phyloP scores from a whole-genome alignment of 805 yeast species.

The Metschnikowia vanudenii region DNA sequence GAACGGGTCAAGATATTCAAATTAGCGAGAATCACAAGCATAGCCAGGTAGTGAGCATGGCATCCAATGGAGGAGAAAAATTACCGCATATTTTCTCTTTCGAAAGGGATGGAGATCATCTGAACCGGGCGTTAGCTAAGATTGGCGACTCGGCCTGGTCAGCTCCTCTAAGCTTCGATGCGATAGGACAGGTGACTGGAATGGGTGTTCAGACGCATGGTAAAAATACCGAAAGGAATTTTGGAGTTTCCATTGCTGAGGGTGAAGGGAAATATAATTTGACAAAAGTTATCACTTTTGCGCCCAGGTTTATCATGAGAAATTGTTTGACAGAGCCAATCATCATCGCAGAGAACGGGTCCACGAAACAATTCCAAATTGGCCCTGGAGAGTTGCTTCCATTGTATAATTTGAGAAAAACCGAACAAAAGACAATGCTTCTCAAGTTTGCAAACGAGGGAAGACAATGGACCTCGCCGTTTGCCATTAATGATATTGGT shows the following conservation, averaged over 20 bases:
- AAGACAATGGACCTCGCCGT: slow-evolving; percentile 84
- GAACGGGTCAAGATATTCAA: slow-evolving; percentile 66
- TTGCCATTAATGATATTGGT: slow-evolving; percentile 81
- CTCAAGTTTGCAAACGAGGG: slow-evolving; percentile 56
- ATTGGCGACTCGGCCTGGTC: slow-evolving; percentile 74
- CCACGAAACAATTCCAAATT: slow-evolving; percentile 49
- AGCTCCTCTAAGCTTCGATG: slow-evolving; percentile 76
- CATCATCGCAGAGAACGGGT: slow-evolving; percentile 65
- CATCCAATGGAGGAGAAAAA: slow-evolving; percentile 19
- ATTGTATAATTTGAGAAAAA: slow-evolving; percentile 59
- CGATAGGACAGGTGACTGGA: slow-evolving; percentile 78
- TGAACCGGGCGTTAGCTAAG: slow-evolving; percentile 63
- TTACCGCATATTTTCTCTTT: slow-evolving; percentile 85
- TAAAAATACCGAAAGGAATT: slow-evolving; percentile 58
- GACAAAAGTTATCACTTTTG: slow-evolving; percentile 72
- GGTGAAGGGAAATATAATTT: slow-evolving; percentile 82
- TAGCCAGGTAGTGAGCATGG: slow-evolving; percentile 19
- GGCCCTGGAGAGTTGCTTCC: slow-evolving; percentile 52
- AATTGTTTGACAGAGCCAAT: slow-evolving; percentile 59
- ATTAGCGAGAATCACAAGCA: slow-evolving; percentile 52
- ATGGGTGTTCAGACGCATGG: slow-evolving; percentile 46
- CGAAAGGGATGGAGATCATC: slow-evolving; percentile 52
- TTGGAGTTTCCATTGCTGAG: slow-evolving; percentile 74
- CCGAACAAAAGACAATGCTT: slow-evolving; percentile 57
- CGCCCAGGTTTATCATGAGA: slow-evolving; percentile 78